Base-by-base conservation (phyloP, 768 basidiomycete genomes). In the Termitomyces sp. region DNA sequence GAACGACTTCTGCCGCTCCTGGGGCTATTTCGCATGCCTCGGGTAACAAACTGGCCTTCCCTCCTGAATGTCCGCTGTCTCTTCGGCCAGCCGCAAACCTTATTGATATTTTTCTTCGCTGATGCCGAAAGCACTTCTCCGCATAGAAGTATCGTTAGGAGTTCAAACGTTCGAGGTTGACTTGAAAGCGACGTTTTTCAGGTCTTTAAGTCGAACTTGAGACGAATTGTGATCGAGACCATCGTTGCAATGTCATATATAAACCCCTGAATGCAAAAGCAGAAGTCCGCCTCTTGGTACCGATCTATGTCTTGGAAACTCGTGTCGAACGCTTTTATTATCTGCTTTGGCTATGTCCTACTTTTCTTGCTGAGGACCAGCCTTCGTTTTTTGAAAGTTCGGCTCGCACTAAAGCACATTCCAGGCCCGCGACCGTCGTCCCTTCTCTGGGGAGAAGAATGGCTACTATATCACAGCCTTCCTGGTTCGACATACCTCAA, bases 371-470 rank as follows among this genome's bases (percentile, higher is more conserved):
- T 69, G 40, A 77, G 71, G 55, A 69, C 72, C 63, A 47, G 74
- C 48, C 35, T 72, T 44, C 75, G 72, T 57, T 67, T 73, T n/a
- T 20, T 79, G 48, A 71, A 69, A 23, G 62, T 67, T 60, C 64
- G 73, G 1, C 56, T 70, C 35, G 55, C 69, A 30, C 71, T 86
- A 53, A 64, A 73, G 58, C 75, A 79, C 61, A 69, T 86, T 36
- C 82, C 83, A 16, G 84, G 86, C 1, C 86, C 85, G 10, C 67
- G 64, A 20, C 35, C 72, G 7, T 75, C 72, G 30, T 85, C 83
- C 32, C 69, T 77, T 57, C 60, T 87, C 2, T 87, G 85, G 85
- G 86, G 85, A 1, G 79, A 85, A 63, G 85, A 86, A 64, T 82
- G 82, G 78, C 62, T 72, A 16, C 78, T 86, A 13, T 86, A 83